phyloP scores from a whole-genome alignment of 2,329 filamentous ascomycete genomes.

The Colletotrichum camelliae region DNA sequence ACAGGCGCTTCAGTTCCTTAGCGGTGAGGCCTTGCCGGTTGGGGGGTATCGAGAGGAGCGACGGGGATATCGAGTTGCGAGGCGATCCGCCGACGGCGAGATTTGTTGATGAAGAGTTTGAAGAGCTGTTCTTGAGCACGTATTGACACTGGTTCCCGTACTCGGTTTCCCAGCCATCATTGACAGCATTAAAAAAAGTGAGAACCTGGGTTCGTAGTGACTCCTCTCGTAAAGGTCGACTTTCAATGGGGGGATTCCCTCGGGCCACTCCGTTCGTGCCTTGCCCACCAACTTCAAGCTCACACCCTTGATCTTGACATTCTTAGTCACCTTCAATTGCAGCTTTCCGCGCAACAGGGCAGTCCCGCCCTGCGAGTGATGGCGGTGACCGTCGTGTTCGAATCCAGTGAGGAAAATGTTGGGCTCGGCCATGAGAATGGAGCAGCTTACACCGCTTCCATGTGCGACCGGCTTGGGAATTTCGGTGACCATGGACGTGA shows the following conservation, averaged over 20 bases:
- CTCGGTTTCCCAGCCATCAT: slow-evolving; percentile 63
- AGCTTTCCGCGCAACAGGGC: slow-evolving; percentile 87
- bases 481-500: slow-evolving; percentile 58
- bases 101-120: slow-evolving; percentile 40
- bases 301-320: slow-evolving; percentile 90
- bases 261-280: slow-evolving; percentile 93
- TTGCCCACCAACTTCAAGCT: slow-evolving; percentile 85
- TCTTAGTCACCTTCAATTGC: slow-evolving; percentile 83
- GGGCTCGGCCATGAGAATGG: slow-evolving; percentile 79
- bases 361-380: slow-evolving; percentile 65
- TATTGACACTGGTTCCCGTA: slow-evolving; percentile 70
- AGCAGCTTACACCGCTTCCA: slow-evolving; percentile 76
- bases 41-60: slow-evolving; percentile 28
- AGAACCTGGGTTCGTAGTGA: slow-evolving; percentile 86
- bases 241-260: slow-evolving; percentile 90
- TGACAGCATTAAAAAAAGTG: slow-evolving; percentile 87
- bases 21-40: slow-evolving; percentile 40
- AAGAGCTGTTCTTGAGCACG: slow-evolving; percentile 44
- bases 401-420: slow-evolving; percentile 81
- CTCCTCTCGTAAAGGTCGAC: slow-evolving; percentile 84
- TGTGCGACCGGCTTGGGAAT: slow-evolving; percentile 77
- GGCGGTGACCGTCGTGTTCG: slow-evolving; percentile 68
- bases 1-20: slow-evolving; percentile 70
- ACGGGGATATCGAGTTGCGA: slow-evolving; percentile 21
- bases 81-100: slow-evolving; percentile 7